Conservation (phyloP, 345 rosid species). For the Moricandia arvensis region DNA sequence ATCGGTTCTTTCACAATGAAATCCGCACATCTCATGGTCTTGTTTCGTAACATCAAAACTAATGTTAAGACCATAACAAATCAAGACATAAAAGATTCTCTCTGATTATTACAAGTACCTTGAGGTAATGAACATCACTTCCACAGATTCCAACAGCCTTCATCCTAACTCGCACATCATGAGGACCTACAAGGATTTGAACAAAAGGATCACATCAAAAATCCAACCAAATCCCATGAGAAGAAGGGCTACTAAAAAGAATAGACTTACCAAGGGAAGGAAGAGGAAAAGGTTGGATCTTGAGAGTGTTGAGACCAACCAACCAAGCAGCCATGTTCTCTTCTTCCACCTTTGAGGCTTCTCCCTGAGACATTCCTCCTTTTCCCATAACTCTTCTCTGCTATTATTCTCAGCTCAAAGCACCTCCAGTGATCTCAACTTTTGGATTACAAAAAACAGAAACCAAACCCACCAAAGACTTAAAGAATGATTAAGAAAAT, state of each 20-base stretch:
- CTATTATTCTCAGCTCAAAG: slow-evolving; percentile 11
- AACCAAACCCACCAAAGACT: slow-evolving; percentile 15
- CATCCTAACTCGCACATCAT: slow-evolving; percentile 76
- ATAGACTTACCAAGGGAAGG: slow-evolving; percentile 60
- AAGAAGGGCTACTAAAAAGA: neutral
- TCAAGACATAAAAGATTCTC: neutral
- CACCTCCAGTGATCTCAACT: slow-evolving; percentile 5
- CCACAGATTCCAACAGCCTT: slow-evolving; percentile 93
- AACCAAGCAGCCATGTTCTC: slow-evolving; percentile 94
- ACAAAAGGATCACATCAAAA: slow-evolving; percentile 1
- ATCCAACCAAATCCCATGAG: neutral
- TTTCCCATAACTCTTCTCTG: slow-evolving; percentile 46
- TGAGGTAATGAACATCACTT: slow-evolving; percentile 94
- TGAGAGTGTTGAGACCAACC: slow-evolving; percentile 68
- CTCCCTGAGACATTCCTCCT: slow-evolving; percentile 69
- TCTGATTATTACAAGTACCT: slow-evolving; percentile 43
- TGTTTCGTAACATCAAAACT: neutral
- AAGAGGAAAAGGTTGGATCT: slow-evolving; percentile 75
- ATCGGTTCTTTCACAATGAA: slow-evolving; percentile 64
- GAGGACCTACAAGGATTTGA: slow-evolving; percentile 29
- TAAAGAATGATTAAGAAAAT: slow-evolving; percentile 7
- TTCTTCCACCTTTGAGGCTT: slow-evolving; percentile 45
- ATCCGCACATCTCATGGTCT: neutral
- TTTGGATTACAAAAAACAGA: neutral
- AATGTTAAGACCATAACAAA: slow-evolving; percentile 12